phyloP scores from a whole-genome alignment of 768 basidiomycete genomes.

The Mycena rosella region DNA sequence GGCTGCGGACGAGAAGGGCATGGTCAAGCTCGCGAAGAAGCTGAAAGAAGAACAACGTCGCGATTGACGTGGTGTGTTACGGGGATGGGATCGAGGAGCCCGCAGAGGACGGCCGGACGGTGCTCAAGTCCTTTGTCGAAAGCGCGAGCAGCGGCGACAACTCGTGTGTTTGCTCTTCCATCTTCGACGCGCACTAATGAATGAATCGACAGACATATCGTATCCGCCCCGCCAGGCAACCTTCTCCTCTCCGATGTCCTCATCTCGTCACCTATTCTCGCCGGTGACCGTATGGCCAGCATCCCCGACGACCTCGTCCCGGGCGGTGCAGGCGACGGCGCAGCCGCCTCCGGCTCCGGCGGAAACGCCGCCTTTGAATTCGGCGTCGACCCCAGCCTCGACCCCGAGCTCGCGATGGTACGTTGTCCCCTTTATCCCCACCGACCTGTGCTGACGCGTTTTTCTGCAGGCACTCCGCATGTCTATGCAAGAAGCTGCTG shows the following conservation, averaged over 20 bases:
- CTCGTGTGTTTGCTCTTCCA: slow-evolving; percentile 67
- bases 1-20: slow-evolving; percentile 80
- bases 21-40: slow-evolving; percentile 94
- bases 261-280: slow-evolving; percentile 84
- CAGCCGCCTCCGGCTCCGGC: slow-evolving; percentile 60
- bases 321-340: slow-evolving; percentile 60
- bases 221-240: slow-evolving; percentile 82
- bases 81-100: slow-evolving; percentile 88
- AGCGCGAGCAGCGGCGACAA: slow-evolving; percentile 86
- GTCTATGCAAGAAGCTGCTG: slow-evolving; percentile 96
- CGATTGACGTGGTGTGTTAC: slow-evolving; percentile 91
- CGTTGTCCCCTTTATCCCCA: neutral
- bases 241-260: slow-evolving; percentile 88
- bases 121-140: slow-evolving; percentile 87
- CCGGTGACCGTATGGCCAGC: slow-evolving; percentile 77
- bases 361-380: slow-evolving; percentile 77
- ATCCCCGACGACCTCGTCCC: slow-evolving; percentile 73
- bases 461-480: slow-evolving; percentile 86
- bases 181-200: slow-evolving; percentile 1
- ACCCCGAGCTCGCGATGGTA: slow-evolving; percentile 98
- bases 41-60: slow-evolving; percentile 99
- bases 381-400: slow-evolving; percentile 94
- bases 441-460: neutral
- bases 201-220: slow-evolving; percentile 78
- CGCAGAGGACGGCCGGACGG: slow-evolving; percentile 68